phyloP scores from a whole-genome alignment of 2,329 filamentous ascomycete genomes.

The Cladosporium halotolerans region DNA sequence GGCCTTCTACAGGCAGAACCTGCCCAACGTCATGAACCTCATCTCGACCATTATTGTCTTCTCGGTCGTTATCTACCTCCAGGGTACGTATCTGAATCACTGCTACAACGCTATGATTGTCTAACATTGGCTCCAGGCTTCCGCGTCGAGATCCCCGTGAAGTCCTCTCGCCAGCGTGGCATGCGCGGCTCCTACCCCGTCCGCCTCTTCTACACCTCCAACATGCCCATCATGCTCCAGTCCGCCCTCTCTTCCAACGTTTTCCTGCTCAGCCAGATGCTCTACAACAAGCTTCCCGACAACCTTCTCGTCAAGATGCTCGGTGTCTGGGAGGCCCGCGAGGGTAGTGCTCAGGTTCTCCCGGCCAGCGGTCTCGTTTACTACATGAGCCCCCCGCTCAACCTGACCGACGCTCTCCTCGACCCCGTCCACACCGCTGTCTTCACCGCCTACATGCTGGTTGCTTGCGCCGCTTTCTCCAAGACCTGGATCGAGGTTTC shows the following conservation, averaged over 20 bases:
- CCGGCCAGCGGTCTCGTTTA: constrained; percentile 91
- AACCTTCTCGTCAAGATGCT: constrained; percentile 97
- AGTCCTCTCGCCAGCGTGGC: constrained; percentile 97
- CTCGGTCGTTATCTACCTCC: constrained; percentile 89
- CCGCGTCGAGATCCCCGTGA: constrained; percentile 99
- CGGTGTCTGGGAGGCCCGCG: constrained; percentile 96
- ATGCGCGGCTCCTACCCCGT: constrained; percentile 97
- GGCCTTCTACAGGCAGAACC: constrained; percentile 98
- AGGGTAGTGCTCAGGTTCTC: constrained; percentile 91
- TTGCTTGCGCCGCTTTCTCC: constrained; percentile 95
- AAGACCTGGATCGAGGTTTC: constrained; percentile 99
- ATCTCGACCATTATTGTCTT: constrained; percentile 90
- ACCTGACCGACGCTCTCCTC: constrained; percentile 93
- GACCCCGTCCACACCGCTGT: constrained; percentile 95
- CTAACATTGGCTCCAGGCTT: constrained; percentile 62
- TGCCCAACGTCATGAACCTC: constrained; percentile 99
- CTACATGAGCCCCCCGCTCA: constrained; percentile 98
- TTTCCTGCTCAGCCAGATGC: constrained; percentile 98
- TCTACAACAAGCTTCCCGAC: constrained; percentile 97
- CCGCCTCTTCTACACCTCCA: constrained; percentile 99
- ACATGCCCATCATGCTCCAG: constrained; percentile 99
- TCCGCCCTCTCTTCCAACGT: constrained; percentile 97
- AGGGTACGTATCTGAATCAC: constrained; percentile 21
- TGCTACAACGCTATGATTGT: neutral
- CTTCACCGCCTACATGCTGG: constrained; percentile 97